A percentile compares a stretch with the other conserved stretches of the same genome.
These are phyloP conservation scores for Colletotrichum trifolii DNA, from an alignment of 2,329 filamentous ascomycete genomes.

Conservation along the genomic window DNA sequence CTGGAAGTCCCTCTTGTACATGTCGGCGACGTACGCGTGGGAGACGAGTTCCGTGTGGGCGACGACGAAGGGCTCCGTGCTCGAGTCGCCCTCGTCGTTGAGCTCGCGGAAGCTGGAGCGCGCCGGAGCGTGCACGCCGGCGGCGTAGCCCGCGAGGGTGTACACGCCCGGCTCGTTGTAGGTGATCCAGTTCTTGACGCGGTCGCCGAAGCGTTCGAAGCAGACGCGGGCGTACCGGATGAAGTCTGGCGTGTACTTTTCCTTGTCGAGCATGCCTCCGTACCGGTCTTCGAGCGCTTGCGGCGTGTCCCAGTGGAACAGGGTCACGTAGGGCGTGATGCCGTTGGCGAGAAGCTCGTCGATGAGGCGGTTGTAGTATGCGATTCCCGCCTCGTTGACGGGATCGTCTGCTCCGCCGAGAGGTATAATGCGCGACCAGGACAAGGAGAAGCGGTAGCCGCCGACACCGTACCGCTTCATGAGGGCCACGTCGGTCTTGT, in stretches of 20 bases:
- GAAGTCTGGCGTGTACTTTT: constrained; percentile 70
- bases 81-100: constrained; percentile 46
- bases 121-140: constrained; percentile 47
- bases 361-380: constrained; percentile 69
- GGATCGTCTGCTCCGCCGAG: constrained; percentile 71
- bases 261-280: constrained; percentile 69
- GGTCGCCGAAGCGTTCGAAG: constrained; percentile 66
- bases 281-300: constrained; percentile 69
- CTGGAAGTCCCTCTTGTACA: constrained; percentile 54
- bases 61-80: constrained; percentile 51
- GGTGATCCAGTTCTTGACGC: constrained; percentile 70
- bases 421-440: constrained; percentile 74
- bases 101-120: constrained; percentile 44
- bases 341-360: constrained; percentile 67
- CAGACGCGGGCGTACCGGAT: constrained; percentile 67
- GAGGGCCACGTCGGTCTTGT: constrained; percentile 66
- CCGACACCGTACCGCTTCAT: constrained; percentile 68
- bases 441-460: constrained; percentile 72
- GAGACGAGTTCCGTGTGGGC: constrained; percentile 53
- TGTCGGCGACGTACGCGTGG: constrained; percentile 49
- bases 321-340: constrained; percentile 70
- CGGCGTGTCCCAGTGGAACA: constrained; percentile 75
- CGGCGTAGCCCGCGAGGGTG: constrained; percentile 48
- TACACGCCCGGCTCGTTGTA: constrained; percentile 49
- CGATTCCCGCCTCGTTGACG: constrained; percentile 68